These are phyloP conservation scores for Bathelium albidoporum DNA, from an alignment of 495 filamentous ascomycete species.

Conservation along the genomic window DNA sequence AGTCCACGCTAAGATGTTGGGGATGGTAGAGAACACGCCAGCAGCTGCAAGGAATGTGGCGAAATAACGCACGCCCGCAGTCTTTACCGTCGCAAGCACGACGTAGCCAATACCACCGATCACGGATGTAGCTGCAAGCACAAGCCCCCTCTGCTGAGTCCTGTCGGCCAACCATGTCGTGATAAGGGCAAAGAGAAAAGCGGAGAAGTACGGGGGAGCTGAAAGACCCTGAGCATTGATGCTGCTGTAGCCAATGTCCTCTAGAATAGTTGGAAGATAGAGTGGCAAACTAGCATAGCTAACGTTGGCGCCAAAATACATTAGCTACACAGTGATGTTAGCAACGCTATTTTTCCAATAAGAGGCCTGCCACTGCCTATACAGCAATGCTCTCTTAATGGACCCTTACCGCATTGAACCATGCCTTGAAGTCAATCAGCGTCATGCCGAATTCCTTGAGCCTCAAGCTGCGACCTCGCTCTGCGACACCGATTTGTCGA, in stretches of 20 bases:
- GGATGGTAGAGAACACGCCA: conserved; percentile 22
- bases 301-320: conserved; percentile 42
- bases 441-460: conserved; percentile 49
- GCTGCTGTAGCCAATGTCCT: conserved; percentile 64
- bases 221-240: conserved; percentile 70
- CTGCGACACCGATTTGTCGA: neutral
- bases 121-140: conserved; percentile 52
- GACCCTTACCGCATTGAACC: conserved; percentile 41
- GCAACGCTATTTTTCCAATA: neutral
- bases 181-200: conserved; percentile 60
- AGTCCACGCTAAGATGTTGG: conserved; percentile 62
- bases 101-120: conserved; percentile 65
- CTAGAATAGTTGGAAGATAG: conserved; percentile 69
- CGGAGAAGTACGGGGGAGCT: conserved; percentile 66
- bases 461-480: conserved; percentile 40
- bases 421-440: conserved; percentile 51
- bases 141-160: conserved; percentile 56
- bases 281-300: conserved; percentile 69
- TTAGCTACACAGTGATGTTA: conserved; percentile 30
- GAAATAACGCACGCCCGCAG: conserved; percentile 18
- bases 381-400: neutral
- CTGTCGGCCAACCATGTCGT: conserved; percentile 45
- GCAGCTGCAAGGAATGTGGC: conserved; percentile 19
- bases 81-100: conserved; percentile 15
- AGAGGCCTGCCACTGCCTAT: neutral